A percentile compares a stretch with the other conserved stretches of the same genome.
Evolutionary conservation across 345 rosid species (phyloP).

Genomic region (Sonneratia caseolaris): DNA sequence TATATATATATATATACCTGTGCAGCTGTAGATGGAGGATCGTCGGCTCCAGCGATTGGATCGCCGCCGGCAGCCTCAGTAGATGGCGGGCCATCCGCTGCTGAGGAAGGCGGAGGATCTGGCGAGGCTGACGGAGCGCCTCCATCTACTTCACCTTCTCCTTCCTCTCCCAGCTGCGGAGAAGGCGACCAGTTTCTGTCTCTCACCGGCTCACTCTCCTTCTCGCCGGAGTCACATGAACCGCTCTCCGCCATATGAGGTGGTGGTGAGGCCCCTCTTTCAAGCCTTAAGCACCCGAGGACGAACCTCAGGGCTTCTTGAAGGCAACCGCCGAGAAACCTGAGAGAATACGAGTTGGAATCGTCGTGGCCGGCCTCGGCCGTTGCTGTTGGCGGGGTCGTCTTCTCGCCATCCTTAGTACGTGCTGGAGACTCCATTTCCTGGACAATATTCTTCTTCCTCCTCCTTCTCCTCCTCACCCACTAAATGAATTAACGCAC

Average conservation of each 20-base stretch:
- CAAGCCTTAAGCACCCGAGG: constrained; percentile 8
- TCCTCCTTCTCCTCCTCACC: not conserved
- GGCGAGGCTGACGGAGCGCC: not conserved
- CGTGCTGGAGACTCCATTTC: too few relatives aligned
- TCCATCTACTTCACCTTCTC: not conserved
- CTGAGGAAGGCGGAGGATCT: constrained; percentile 2
- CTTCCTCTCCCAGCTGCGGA: not conserved
- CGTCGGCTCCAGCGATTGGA: not conserved
- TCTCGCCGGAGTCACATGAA: not conserved
- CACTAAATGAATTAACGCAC: not conserved
- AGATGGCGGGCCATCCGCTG: constrained; percentile 3
- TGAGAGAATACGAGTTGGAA: not conserved
- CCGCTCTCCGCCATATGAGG: not conserved
- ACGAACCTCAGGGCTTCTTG: constrained; percentile 1
- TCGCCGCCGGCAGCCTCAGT: not conserved
- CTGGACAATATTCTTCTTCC: too few relatives aligned
- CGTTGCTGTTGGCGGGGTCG: not conserved
- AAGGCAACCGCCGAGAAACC: not conserved
- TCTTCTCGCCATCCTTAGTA: not conserved
- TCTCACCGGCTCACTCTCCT: too few relatives aligned
- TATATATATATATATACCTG: not conserved
- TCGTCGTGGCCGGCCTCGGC: not conserved
- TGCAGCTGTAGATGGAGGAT: not conserved
- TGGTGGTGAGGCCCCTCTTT: not conserved
- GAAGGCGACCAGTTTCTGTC: too few relatives aligned